Conservation (phyloP, 257 asterid species). For the Leptodermis oblonga region DNA sequence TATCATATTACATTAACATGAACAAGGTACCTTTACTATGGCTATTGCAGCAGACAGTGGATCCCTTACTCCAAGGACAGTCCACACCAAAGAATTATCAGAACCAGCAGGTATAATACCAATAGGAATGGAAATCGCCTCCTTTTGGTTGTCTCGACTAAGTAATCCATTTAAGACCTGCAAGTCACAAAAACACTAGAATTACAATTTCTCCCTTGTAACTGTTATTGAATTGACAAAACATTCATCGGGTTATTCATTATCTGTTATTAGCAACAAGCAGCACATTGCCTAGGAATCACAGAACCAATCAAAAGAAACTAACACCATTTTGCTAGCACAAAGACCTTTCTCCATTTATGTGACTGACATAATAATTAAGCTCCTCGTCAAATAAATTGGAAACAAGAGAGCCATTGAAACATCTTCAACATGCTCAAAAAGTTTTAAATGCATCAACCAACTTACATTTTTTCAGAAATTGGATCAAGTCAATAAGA, state of each 20-base stretch:
- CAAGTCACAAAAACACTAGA: constrained; percentile 8
- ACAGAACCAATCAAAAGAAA: background rate
- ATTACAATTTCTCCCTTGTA: background rate
- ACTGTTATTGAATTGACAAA: background rate
- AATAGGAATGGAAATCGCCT: constrained; percentile 91
- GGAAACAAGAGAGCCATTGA: background rate
- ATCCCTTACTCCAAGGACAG: constrained; percentile 97
- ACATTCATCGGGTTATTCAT: background rate
- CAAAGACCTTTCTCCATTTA: background rate
- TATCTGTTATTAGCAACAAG: too few relatives aligned
- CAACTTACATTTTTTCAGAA: background rate
- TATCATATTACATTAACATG: background rate
- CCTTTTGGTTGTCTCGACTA: constrained; percentile 87
- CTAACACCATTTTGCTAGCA: background rate
- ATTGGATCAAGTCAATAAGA: background rate
- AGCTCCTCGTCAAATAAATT: background rate
- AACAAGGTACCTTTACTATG: constrained; percentile 69
- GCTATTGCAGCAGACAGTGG: constrained; percentile 95
- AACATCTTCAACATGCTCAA: background rate
- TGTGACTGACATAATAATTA: background rate
- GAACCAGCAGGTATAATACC: constrained; percentile 99
- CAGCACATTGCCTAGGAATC: background rate
- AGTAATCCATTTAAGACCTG: constrained; percentile 97
- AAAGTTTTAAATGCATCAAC: background rate
- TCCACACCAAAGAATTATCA: constrained; percentile 96